Base-by-base conservation (phyloP, 768 basidiomycete genomes). In the Pisolithus orientalis region DNA sequence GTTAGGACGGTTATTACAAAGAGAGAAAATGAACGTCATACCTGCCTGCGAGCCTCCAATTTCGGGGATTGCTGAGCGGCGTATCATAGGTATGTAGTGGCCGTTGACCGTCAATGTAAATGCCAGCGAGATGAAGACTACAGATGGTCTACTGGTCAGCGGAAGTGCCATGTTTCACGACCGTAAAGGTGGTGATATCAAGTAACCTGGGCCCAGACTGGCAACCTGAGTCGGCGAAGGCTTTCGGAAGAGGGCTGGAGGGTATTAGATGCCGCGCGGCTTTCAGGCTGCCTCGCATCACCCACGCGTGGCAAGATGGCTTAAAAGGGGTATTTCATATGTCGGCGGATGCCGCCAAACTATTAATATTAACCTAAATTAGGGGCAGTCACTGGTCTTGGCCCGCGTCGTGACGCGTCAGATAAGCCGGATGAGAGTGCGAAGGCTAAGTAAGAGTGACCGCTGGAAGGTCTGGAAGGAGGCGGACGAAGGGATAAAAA, bases 21-120 rank as follows among this genome's bases (percentile, higher is more conserved):
- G 16, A 14, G 37, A 29, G 7, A 25, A 39, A 57, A 28, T 37
- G 40, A 6, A 52, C 5, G 24, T 59, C 75, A 38, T 64, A 79
- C 80, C 79, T 46, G 74, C 73, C 55, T 70, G 63, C 16, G 79
- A 80, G 45, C 79, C 78, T 42, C 67, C 70, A 49, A 81, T 78
- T 65, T 74, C 71, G 0, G 80, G 80, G 2, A 71, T 60, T 17
- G 70, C 71, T 50, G 72, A 69, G 52, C 62, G 39, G 5, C 8
- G 49, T 50, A 24, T 39, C 5, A 27, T 32, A 21, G 61, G 32
- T 17, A 52, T 40, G 37, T 46, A 24, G 38, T 40, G 51, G 17
- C 11, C 39, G 39, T 52, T 39, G 6, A 39, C 45, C 45, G 21
- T 47, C 17, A 25, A 5, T 2, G 28, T 4, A 9, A 47, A 47